Evolutionary conservation across 441 rosid species (phyloP).

Genomic region (Manihot esculenta): DNA sequence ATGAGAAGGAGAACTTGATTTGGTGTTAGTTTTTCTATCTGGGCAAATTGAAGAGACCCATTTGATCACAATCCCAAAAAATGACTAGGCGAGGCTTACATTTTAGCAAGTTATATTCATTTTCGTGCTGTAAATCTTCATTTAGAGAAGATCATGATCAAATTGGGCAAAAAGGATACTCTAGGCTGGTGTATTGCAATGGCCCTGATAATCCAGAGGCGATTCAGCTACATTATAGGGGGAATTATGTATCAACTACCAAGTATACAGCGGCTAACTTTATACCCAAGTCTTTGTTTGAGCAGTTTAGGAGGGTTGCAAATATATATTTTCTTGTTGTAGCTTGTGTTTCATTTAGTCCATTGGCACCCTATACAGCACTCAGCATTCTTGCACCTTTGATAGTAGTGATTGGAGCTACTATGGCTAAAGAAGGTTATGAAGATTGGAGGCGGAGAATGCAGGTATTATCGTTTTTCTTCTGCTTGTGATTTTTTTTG

Average conservation of each 20-base stretch:
- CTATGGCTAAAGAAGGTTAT: constrained; percentile 84
- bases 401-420: constrained; percentile 79
- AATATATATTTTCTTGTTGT: constrained; percentile 79
- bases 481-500: neutral
- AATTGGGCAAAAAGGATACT: constrained; percentile 65
- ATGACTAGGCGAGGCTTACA: constrained; percentile 43
- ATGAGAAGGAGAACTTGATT: constrained; percentile 17
- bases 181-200: constrained; percentile 86
- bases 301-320: constrained; percentile 98
- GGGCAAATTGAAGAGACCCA: constrained; percentile 10
- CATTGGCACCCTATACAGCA: constrained; percentile 77
- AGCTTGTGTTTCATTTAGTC: constrained; percentile 73
- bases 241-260: constrained; percentile 84
- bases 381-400: constrained; percentile 74
- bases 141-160: constrained; percentile 47
- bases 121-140: constrained; percentile 46
- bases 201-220: constrained; percentile 73
- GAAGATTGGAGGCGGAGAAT: constrained; percentile 85
- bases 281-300: constrained; percentile 96
- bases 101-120: constrained; percentile 55
- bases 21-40: constrained; percentile 7
- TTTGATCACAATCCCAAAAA: constrained; percentile 19
- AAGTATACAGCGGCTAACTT: constrained; percentile 80
- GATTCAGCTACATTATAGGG: constrained; percentile 48
- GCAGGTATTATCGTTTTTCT: constrained; percentile 49